These are phyloP conservation scores for Ophiostoma novo-ulmi DNA, from an alignment of 2,329 filamentous ascomycete genomes.

Conservation along the genomic window DNA sequence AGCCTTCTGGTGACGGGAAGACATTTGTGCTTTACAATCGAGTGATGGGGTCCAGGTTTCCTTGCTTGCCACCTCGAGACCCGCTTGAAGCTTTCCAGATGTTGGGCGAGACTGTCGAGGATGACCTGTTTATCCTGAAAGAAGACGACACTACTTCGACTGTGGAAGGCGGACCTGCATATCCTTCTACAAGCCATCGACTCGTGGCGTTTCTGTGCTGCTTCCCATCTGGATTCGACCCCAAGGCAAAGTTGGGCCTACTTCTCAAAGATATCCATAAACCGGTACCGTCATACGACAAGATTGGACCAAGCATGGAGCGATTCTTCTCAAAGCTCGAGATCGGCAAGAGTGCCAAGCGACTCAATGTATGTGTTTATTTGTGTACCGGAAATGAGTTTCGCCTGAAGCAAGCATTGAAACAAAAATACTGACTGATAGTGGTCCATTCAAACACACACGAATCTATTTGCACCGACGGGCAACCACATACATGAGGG, in stretches of 20 bases:
- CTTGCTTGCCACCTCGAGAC: conserved; percentile 33
- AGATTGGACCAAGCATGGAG: conserved; percentile 53
- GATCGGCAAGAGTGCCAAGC: conserved; percentile 45
- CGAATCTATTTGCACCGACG: conserved; percentile 38
- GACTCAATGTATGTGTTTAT: conserved; percentile 43
- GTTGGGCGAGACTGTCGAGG: conserved; percentile 46
- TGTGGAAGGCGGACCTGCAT: conserved; percentile 29
- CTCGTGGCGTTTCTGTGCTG: conserved; percentile 48
- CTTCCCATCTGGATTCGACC: conserved; percentile 50
- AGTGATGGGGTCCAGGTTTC: conserved; percentile 35
- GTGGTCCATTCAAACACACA: conserved; percentile 47
- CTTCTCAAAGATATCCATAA: conserved; percentile 46
- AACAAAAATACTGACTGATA: conserved; percentile 28
- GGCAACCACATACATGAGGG: conserved; percentile 38
- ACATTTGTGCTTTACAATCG: conserved; percentile 37
- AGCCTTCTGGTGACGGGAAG: conserved; percentile 30
- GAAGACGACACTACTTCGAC: conserved; percentile 30
- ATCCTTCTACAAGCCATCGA: conserved; percentile 33
- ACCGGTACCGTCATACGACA: conserved; percentile 51
- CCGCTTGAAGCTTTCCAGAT: conserved; percentile 28
- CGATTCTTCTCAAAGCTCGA: conserved; percentile 46
- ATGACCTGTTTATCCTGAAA: conserved; percentile 49
- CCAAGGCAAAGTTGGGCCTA: conserved; percentile 46
- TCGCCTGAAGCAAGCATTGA: too few species aligned
- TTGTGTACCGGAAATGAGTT: not conserved